A percentile compares a stretch with the other conserved stretches of the same genome.
Evolutionary conservation across 371 early-diverging fungal species (phyloP).

Genomic region (Lichtheimia ramosa): DNA sequence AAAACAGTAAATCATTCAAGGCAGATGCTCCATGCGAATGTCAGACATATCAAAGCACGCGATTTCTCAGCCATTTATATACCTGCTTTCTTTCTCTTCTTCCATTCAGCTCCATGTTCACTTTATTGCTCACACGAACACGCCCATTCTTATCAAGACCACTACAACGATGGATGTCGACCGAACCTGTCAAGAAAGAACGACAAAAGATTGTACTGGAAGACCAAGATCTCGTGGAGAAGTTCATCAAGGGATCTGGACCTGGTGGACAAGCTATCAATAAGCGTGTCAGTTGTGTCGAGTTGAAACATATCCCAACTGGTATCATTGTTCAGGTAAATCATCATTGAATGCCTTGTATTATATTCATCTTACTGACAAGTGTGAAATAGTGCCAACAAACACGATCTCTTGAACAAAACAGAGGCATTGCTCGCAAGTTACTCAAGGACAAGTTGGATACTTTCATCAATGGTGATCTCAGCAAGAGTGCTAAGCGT

Average conservation of each 20-base stretch:
- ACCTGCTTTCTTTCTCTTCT: no score
- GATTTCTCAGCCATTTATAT: no score
- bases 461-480: slow-evolving; percentile 62
- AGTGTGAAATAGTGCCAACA: slow-evolving; percentile 65
- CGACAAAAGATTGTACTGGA: slow-evolving; percentile 59
- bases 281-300: slow-evolving; percentile 84
- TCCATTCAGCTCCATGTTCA: no score
- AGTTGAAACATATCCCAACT: slow-evolving; percentile 84
- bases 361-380: neutral
- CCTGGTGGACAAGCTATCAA: slow-evolving; percentile 95
- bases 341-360: neutral
- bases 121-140: neutral
- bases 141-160: neutral
- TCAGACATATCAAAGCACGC: no score
- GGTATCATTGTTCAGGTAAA: slow-evolving; percentile 71
- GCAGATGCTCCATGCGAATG: no score
- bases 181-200: slow-evolving; percentile 7
- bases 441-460: slow-evolving; percentile 70
- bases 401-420: slow-evolving; percentile 74
- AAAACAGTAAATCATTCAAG: no score
- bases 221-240: slow-evolving; percentile 82
- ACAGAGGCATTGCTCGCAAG: slow-evolving; percentile 76
- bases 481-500: slow-evolving; percentile 67
- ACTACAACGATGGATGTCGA: neutral
- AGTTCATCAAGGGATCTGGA: slow-evolving; percentile 87